These are phyloP conservation scores for Parafenestella ontariensis DNA, from an alignment of 2,329 filamentous ascomycete genomes.

Conservation along the genomic window DNA sequence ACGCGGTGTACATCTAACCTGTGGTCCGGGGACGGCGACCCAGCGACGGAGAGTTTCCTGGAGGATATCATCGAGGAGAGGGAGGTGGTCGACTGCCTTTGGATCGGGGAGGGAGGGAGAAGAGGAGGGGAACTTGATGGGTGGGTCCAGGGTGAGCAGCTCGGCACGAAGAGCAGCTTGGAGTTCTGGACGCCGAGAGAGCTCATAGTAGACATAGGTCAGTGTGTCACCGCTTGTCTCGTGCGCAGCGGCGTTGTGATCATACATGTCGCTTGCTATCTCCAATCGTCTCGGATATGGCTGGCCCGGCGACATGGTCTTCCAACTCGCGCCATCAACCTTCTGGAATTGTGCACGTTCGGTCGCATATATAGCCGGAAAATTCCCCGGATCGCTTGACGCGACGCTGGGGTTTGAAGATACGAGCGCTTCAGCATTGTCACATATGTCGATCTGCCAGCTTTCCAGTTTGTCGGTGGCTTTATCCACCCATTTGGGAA, in stretches of 20 bases:
- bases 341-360: background rate
- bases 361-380: background rate
- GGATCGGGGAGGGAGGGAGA: background rate
- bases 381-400: background rate
- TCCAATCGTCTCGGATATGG: background rate
- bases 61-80: background rate
- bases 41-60: background rate
- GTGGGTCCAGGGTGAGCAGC: constrained; percentile 5
- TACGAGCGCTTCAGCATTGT: background rate
- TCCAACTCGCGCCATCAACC: constrained; percentile 55
- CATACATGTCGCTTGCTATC: constrained; percentile 73
- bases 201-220: constrained; percentile 66
- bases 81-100: background rate
- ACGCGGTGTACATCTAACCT: background rate
- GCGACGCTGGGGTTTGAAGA: background rate
- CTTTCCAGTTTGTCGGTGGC: background rate
- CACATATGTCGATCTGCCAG: background rate
- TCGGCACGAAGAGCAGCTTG: constrained; percentile 50
- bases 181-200: constrained; percentile 39
- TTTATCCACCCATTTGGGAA: background rate
- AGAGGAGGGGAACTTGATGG: background rate
- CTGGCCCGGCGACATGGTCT: constrained; percentile 54
- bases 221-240: constrained; percentile 74
- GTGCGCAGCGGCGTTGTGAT: constrained; percentile 76
- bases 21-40: background rate